phyloP scores from a whole-genome alignment of 2,329 filamentous ascomycete genomes.

The Myriosclerotinia scirpicola region DNA sequence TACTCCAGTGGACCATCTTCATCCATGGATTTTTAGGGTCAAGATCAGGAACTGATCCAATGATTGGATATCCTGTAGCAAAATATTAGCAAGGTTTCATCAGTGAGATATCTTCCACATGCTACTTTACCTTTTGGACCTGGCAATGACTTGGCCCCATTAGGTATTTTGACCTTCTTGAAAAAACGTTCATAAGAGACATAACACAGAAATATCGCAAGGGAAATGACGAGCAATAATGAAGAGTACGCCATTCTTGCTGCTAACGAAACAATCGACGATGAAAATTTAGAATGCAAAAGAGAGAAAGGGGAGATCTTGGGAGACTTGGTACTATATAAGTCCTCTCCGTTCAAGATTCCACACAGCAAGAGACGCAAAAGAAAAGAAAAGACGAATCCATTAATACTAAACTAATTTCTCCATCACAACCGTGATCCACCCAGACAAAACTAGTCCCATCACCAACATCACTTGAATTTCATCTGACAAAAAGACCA shows the following conservation, averaged over 20 bases:
- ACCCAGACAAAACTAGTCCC: background rate
- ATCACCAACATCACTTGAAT: background rate
- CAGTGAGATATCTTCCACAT: background rate
- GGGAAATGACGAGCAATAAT: conserved; percentile 13
- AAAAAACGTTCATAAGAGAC: conserved; percentile 10
- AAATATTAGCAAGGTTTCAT: background rate
- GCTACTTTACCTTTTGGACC: conserved; percentile 26
- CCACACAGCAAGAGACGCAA: background rate
- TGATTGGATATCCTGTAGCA: conserved; percentile 25
- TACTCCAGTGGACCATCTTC: conserved; percentile 44
- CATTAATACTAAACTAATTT: background rate
- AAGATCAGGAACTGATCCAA: conserved; percentile 28
- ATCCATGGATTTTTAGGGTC: conserved; percentile 43
- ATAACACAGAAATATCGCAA: conserved; percentile 18
- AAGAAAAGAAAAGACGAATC: background rate
- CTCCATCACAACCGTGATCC: too few species aligned
- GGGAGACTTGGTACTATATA: conserved; percentile 6
- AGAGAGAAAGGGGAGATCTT: background rate
- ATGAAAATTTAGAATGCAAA: background rate
- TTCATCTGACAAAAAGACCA: background rate
- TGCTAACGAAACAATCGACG: background rate
- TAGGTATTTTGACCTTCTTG: conserved; percentile 21
- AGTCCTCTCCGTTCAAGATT: background rate
- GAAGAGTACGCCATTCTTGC: conserved; percentile 19
- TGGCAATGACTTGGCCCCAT: conserved; percentile 25